Base-by-base conservation (phyloP, 108 stramenopile species). In the Discostella stelligeroides region DNA sequence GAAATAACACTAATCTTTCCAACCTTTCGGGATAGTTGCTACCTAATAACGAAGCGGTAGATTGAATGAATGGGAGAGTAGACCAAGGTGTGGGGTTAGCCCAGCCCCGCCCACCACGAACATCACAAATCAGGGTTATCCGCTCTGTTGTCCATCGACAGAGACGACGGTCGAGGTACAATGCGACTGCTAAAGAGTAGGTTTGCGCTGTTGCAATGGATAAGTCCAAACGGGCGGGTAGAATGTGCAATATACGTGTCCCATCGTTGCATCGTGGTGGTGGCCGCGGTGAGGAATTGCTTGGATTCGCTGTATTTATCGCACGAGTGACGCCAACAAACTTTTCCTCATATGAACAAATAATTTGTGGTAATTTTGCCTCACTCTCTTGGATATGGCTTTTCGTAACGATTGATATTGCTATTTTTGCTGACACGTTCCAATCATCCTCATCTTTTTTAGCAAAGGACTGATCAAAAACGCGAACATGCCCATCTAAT, bases 71-170 rank as follows among this genome's bases (percentile, higher is more conserved):
- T 0, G 92, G 87, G 10, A 93, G 63, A 23, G 85, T 60, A 6
- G 62, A 60, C 49, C 76, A 68, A 8, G 84, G 84, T 29, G 81
- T 73, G 1, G 72, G 64, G 67, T 93, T 93, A 14, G 82, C 67
- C 92, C 92, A 93, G n/a, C 88, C 88, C 40, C 64, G 46, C 14
- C 92, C 92, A 39, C 81, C 84, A 27, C 92, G 82, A 15, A 87
- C 82, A 70, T 92, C 92, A 39, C 89, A 66, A 12, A 86, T 23
- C 23, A 92, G 79, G 29, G 82, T 76, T 24, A 90, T 46, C 11
- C 40, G 60, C 66, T 90, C 89, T 17, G 51, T 34, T 58, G 68
- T 74, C 38, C 65, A n/a, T 30, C 87, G 79, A 30, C 70, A 67
- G 28, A 87, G 55, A 41, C 72, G 75, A 20, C 75, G 67, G 37